phyloP scores from a whole-genome alignment of 805 yeast species.

The Blastobotrys chiropterorum region DNA sequence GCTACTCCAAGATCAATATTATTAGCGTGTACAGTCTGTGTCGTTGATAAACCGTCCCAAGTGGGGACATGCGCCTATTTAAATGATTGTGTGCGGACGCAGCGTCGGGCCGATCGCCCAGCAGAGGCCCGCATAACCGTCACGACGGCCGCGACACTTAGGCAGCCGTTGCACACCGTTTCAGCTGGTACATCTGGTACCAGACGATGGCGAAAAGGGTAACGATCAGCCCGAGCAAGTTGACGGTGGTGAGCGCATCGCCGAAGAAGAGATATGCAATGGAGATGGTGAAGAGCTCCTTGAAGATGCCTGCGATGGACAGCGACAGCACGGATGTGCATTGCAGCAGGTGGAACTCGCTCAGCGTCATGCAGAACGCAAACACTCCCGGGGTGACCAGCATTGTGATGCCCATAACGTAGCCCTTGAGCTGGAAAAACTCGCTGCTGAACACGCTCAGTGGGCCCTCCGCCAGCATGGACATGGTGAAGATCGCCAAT shows the following conservation, averaged over 20 bases:
- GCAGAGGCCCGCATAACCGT: not conserved
- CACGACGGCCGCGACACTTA: slow-evolving; percentile 1
- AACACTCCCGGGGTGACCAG: slow-evolving; percentile 75
- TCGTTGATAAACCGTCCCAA: not conserved
- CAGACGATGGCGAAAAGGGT: slow-evolving; percentile 75
- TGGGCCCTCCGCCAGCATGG: slow-evolving; percentile 67
- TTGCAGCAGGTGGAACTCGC: slow-evolving; percentile 74
- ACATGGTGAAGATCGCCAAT: slow-evolving; percentile 51
- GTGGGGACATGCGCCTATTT: not conserved
- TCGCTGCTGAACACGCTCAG: slow-evolving; percentile 43
- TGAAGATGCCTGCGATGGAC: slow-evolving; percentile 87
- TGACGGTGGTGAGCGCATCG: slow-evolving; percentile 61
- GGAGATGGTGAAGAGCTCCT: slow-evolving; percentile 78
- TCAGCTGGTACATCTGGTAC: slow-evolving; percentile 36
- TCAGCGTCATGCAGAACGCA: slow-evolving; percentile 82
- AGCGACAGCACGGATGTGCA: slow-evolving; percentile 80
- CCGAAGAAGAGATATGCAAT: slow-evolving; percentile 60
- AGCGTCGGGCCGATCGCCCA: not conserved
- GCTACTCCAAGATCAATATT: too few relatives aligned
- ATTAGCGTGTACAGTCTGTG: too few relatives aligned
- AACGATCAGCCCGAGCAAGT: slow-evolving; percentile 64
- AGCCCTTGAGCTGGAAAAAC: slow-evolving; percentile 62
- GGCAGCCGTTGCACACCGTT: not conserved
- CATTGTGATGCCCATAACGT: slow-evolving; percentile 47
- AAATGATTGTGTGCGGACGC: not conserved